phyloP scores from a whole-genome alignment of 805 yeast species.

The Jamesozyma lodderae region DNA sequence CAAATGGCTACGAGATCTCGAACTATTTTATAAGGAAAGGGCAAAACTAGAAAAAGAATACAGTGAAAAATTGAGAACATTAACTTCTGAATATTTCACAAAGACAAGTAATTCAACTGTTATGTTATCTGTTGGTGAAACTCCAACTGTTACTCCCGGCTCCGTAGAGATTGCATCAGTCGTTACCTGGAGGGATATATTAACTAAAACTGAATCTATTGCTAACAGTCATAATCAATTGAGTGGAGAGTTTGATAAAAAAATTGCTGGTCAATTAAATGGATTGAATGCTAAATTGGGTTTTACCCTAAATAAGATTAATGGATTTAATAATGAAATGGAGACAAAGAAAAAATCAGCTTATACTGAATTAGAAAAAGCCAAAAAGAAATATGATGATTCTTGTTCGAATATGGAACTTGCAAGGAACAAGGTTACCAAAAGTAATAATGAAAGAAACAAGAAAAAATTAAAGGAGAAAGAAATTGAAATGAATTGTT shows the following conservation, averaged over 20 bases:
- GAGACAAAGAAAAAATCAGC: slow-evolving; percentile 32
- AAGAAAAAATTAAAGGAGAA: slow-evolving; percentile 45
- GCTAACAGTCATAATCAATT: slow-evolving; percentile 58
- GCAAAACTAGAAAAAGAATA: slow-evolving; percentile 79
- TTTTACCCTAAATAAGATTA: slow-evolving; percentile 46
- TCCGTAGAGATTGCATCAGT: slow-evolving; percentile 80
- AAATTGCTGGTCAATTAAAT: slow-evolving; percentile 52
- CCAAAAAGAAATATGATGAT: slow-evolving; percentile 69
- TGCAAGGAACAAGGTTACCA: slow-evolving; percentile 67
- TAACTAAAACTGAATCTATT: slow-evolving; percentile 72
- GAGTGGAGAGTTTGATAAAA: slow-evolving; percentile 48
- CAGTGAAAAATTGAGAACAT: slow-evolving; percentile 50
- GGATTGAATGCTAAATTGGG: slow-evolving; percentile 47
- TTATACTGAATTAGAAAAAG: slow-evolving; percentile 27
- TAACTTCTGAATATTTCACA: slow-evolving; percentile 62
- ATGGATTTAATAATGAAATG: slow-evolving; percentile 51
- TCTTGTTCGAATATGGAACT: slow-evolving; percentile 73
- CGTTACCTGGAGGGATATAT: slow-evolving; percentile 83
- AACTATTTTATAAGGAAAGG: slow-evolving; percentile 75
- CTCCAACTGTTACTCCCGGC: slow-evolving; percentile 89
- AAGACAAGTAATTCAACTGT: slow-evolving; percentile 66
- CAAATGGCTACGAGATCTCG: slow-evolving; percentile 69
- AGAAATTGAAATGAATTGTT: slow-evolving; percentile 72
- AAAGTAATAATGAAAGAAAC: slow-evolving; percentile 43
- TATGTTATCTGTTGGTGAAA: slow-evolving; percentile 76